Evolutionary conservation across 2,329 filamentous ascomycete species (phyloP), one percentile per base, ranked within the genome.

Genomic region (Diaporthe batatas): DNA sequence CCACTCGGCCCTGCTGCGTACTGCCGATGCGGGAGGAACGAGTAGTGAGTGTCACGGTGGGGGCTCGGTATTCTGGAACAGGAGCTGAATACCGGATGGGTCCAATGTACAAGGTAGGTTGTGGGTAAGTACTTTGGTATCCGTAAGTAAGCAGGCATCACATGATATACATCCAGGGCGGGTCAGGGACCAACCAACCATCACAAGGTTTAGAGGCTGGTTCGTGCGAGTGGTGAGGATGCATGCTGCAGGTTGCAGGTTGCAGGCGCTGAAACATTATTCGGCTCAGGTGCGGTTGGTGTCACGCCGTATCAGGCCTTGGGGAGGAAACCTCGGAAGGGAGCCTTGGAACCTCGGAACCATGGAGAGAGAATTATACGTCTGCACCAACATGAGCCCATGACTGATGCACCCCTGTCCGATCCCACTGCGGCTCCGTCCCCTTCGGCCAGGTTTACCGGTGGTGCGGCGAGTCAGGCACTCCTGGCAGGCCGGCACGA

Each of bases 191-290:
- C n/a, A n/a, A n/a, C n/a, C n/a, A n/a, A n/a, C 44, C 21, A 51
- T 65, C 23, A 51, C 62, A 65, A 65, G 44, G 44, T 36, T 49
- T 29, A 3, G 2, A 29, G 29, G 29, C 5, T 47, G 21, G 21
- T 21, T 49, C 44, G 42, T 16, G 6, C 42, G 42, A 44, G 42
- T 44, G 18, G 42, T 29, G 18, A 29, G 6, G 25, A 55, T 39
- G 36, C n/a, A n/a, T n/a, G n/a, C n/a, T n/a, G n/a, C 29, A 14
- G 36, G 12, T 5, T 2, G 21, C 18, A 36, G 49, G 18, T 11
- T 49, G 42, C 62, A 51, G 18, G 14, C 44, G 62, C 62, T 65
- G 44, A 51, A 65, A 65, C 62, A 65, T 51, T 44, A 51, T 51
- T 65, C 6, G 34, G 34, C 34, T 36, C 8, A 11, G 11, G 34